Evolutionary conservation across 2,329 filamentous ascomycete species (phyloP).

Genomic region (Aspergillus jensenii): DNA sequence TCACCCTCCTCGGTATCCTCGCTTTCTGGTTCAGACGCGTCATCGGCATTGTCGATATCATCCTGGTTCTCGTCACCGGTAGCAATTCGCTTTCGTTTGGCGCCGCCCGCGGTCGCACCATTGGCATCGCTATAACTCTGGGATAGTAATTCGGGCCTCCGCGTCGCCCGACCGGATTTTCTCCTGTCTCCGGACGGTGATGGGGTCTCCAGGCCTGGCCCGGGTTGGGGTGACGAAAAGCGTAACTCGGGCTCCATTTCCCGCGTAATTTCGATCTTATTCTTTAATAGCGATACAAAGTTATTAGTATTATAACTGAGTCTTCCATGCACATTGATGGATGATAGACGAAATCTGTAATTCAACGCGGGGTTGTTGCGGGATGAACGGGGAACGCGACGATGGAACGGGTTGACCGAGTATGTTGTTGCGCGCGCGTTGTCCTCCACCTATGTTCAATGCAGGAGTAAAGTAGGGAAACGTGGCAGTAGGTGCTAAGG

Average conservation of each 20-base stretch:
- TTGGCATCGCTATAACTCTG: slow-evolving; percentile 34
- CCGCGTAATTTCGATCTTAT: slow-evolving; percentile 3
- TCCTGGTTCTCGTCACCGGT: slow-evolving; percentile 38
- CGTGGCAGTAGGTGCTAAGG: neutral
- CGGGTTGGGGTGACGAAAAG: slow-evolving; percentile 20
- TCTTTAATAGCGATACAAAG: neutral
- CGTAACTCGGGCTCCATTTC: slow-evolving; percentile 26
- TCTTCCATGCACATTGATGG: neutral
- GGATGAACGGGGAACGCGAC: slow-evolving; percentile 17
- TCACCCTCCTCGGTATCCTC: slow-evolving; percentile 38
- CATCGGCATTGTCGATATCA: slow-evolving; percentile 29
- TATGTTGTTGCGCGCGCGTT: slow-evolving; percentile 17
- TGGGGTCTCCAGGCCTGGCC: slow-evolving; percentile 20
- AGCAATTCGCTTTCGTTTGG: slow-evolving; percentile 53
- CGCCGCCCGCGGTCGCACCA: slow-evolving; percentile 25
- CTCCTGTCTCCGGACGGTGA: slow-evolving; percentile 34
- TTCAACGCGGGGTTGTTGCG: slow-evolving; percentile 16
- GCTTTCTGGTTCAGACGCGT: slow-evolving; percentile 39
- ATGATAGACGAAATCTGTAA: slow-evolving; percentile 7
- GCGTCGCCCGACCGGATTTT: slow-evolving; percentile 46
- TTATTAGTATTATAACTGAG: neutral
- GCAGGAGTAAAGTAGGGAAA: neutral
- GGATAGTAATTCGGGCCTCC: slow-evolving; percentile 44
- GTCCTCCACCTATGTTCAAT: slow-evolving; percentile 1
- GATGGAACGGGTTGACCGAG: slow-evolving; percentile 5